phyloP scores from a whole-genome alignment of 192 early-diverging fungal genomes.

The Phlyctochytrium arcticum region DNA sequence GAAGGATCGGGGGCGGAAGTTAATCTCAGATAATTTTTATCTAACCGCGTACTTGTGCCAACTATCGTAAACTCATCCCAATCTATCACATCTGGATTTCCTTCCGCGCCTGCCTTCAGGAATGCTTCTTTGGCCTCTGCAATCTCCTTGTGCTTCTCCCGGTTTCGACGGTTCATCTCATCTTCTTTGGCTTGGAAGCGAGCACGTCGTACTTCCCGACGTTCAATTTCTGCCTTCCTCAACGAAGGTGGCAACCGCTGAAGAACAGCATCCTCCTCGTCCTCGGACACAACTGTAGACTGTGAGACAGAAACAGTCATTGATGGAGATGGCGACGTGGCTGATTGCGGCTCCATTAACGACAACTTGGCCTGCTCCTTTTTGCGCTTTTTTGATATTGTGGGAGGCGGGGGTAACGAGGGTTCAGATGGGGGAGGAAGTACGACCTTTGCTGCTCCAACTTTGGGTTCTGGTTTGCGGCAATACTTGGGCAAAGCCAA shows the following conservation, averaged over 20 bases:
- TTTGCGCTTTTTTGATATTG: constrained; percentile 28
- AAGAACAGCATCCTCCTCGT: constrained; percentile 26
- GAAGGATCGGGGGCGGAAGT: constrained; percentile 91
- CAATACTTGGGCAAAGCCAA: constrained; percentile 60
- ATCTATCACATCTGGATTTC: constrained; percentile 64
- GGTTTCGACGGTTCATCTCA: background rate
- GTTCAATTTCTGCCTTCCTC: constrained; percentile 24
- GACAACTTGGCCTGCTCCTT: background rate
- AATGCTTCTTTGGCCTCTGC: constrained; percentile 9
- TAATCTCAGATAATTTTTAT: constrained; percentile 90
- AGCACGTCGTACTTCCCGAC: constrained; percentile 25
- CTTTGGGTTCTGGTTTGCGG: background rate
- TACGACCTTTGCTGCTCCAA: background rate
- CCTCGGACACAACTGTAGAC: background rate
- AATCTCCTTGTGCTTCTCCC: constrained; percentile 3
- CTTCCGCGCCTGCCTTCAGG: constrained; percentile 20
- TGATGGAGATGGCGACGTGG: background rate
- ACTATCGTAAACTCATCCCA: constrained; percentile 84
- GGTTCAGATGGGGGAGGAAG: background rate
- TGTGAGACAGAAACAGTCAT: background rate
- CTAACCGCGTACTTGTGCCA: constrained; percentile 79
- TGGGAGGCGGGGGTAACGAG: background rate
- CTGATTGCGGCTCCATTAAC: too few relatives aligned
- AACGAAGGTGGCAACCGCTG: constrained; percentile 23
- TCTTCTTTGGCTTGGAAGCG: constrained; percentile 29